A percentile compares a stretch with the other conserved stretches of the same genome.
phyloP scores from a whole-genome alignment of 148 eudicot species.

The Camellia sinensis region DNA sequence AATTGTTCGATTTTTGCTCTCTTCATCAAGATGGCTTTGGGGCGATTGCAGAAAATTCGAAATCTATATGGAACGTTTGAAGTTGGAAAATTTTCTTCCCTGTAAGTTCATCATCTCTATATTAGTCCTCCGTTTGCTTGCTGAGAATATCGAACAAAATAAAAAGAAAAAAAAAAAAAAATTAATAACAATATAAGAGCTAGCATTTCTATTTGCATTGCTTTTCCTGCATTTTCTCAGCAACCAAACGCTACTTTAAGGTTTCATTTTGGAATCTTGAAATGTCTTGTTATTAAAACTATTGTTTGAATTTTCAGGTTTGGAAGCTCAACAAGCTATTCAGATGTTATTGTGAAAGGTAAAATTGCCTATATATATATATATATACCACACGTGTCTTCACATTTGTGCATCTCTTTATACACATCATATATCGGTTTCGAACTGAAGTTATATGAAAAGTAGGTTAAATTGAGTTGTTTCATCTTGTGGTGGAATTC shows the following conservation, averaged over 20 bases:
- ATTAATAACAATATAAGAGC: neutral
- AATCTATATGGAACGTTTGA: conserved; percentile 14
- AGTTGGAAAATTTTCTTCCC: conserved; percentile 9
- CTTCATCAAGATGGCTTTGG: conserved; percentile 20
- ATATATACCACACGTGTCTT: neutral
- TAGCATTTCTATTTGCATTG: conserved; percentile 1
- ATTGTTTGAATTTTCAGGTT: conserved; percentile 29
- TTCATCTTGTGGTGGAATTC: neutral
- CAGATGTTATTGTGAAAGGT: conserved; percentile 29
- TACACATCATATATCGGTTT: neutral
- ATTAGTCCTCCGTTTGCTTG: neutral
- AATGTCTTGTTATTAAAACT: neutral
- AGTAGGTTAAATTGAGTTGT: neutral
- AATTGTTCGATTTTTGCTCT: neutral
- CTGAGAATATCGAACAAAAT: neutral
- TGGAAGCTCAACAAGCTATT: conserved; percentile 44
- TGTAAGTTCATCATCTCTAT: conserved; percentile 16
- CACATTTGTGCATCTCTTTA: neutral
- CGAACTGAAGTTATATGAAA: neutral
- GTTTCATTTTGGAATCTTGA: neutral
- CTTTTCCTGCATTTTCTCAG: neutral
- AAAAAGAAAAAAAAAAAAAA: neutral
- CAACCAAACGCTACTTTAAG: neutral
- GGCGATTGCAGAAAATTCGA: conserved; percentile 21
- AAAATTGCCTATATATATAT: neutral